Evolutionary conservation across 2,329 filamentous ascomycete species (phyloP).

Genomic region (Fusarium euwallaceae): DNA sequence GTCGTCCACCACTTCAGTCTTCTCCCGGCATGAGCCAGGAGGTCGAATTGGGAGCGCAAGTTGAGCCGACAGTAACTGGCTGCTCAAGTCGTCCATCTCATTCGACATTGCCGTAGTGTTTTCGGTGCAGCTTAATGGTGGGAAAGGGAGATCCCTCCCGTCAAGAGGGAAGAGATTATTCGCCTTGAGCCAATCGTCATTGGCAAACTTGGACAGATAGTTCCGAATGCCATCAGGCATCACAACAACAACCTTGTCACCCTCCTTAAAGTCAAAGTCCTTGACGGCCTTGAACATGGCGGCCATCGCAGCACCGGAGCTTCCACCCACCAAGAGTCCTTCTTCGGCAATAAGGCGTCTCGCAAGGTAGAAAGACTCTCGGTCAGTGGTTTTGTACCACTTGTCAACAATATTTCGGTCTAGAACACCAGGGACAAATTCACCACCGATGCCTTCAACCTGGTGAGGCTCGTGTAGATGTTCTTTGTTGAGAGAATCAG

Average conservation of each 20-base stretch:
- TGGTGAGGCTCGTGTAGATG: conserved; percentile 88
- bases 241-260: conserved; percentile 89
- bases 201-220: conserved; percentile 96
- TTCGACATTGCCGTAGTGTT: neutral
- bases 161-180: conserved; percentile 61
- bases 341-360: conserved; percentile 91
- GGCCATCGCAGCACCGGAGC: conserved; percentile 89
- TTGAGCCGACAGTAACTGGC: neutral
- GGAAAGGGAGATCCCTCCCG: neutral
- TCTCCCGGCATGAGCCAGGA: neutral
- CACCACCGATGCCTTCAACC: conserved; percentile 98
- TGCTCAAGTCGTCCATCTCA: neutral
- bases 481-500: conserved; percentile 80
- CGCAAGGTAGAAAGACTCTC: conserved; percentile 88
- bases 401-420: conserved; percentile 83
- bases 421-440: conserved; percentile 94
- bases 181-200: conserved; percentile 97
- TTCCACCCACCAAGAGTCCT: conserved; percentile 90
- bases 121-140: neutral
- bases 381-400: conserved; percentile 98
- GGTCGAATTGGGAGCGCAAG: neutral
- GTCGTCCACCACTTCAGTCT: neutral
- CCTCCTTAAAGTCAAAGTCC: conserved; percentile 79
- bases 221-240: conserved; percentile 95
- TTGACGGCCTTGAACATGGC: conserved; percentile 80